Conservation (phyloP, 2,329 filamentous ascomycete species). For the Alternaria gaisen region DNA sequence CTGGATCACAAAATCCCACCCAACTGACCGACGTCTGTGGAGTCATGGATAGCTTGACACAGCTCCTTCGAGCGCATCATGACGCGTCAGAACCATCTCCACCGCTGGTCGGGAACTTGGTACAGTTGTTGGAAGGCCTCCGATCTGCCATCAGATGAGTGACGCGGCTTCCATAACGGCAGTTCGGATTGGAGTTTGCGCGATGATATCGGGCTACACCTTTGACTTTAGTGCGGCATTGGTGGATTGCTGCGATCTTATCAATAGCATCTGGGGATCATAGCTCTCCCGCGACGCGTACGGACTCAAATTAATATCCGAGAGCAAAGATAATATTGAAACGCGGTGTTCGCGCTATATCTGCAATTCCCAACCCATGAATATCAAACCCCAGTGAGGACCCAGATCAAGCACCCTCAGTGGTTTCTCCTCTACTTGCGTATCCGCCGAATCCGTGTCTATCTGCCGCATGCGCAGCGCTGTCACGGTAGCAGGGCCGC, state of each 20-base stretch:
- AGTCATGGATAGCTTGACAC: slow-evolving; percentile 67
- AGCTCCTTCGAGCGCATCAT: slow-evolving; percentile 65
- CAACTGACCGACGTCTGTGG: slow-evolving; percentile 64
- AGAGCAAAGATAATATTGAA: background rate
- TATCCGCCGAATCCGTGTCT: background rate
- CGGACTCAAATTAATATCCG: background rate
- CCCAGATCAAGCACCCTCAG: background rate
- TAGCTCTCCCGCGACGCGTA: background rate
- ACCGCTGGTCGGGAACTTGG: slow-evolving; percentile 73
- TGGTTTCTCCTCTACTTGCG: background rate
- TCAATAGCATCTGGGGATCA: background rate
- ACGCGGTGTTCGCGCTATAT: background rate
- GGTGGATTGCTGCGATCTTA: background rate
- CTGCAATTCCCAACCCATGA: background rate
- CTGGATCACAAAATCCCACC: slow-evolving; percentile 29
- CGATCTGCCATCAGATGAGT: slow-evolving; percentile 58
- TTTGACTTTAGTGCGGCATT: background rate
- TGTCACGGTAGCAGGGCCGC: background rate
- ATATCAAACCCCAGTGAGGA: background rate
- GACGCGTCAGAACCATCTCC: slow-evolving; percentile 52
- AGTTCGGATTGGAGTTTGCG: slow-evolving; percentile 5
- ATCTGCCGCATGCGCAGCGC: background rate
- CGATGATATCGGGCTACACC: background rate
- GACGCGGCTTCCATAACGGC: background rate
- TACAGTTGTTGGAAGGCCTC: slow-evolving; percentile 69